Conservation (phyloP, 2,329 filamentous ascomycete genomes). For the Akanthomyces uredinophilus region DNA sequence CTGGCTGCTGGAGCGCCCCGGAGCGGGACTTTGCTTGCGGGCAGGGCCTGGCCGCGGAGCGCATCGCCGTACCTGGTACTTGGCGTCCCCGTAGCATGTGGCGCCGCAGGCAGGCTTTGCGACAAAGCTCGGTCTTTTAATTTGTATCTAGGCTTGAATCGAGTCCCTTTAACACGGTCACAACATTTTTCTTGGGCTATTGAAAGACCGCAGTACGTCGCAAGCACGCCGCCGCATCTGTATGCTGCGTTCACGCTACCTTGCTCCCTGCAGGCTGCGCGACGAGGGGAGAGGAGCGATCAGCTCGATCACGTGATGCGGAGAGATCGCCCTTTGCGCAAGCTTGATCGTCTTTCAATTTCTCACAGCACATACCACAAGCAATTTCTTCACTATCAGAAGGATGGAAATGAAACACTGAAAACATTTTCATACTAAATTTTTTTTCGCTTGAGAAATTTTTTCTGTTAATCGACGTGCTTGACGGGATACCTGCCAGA, state of each 20-base stretch:
- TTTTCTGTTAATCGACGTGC: no score
- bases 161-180: background rate
- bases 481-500: no score
- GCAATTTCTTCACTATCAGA: no score
- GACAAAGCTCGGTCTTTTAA: background rate
- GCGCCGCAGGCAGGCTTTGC: background rate
- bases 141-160: background rate
- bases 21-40: slow-evolving; percentile 15
- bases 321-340: background rate
- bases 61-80: slow-evolving; percentile 12
- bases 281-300: background rate
- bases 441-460: no score
- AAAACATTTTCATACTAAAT: no score
- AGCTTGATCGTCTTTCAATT: no score
- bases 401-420: no score
- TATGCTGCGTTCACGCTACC: slow-evolving; percentile 6
- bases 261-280: background rate
- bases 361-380: no score
- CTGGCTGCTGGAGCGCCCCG: slow-evolving; percentile 6
- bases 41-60: background rate
- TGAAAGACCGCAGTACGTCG: background rate
- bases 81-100: background rate
- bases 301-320: slow-evolving; percentile 5
- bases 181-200: background rate
- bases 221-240: background rate